Evolutionary conservation across 176 grass and related monocot species (phyloP), one percentile per base, ranked within the genome.

Genomic region (Tuctoria greenei): DNA sequence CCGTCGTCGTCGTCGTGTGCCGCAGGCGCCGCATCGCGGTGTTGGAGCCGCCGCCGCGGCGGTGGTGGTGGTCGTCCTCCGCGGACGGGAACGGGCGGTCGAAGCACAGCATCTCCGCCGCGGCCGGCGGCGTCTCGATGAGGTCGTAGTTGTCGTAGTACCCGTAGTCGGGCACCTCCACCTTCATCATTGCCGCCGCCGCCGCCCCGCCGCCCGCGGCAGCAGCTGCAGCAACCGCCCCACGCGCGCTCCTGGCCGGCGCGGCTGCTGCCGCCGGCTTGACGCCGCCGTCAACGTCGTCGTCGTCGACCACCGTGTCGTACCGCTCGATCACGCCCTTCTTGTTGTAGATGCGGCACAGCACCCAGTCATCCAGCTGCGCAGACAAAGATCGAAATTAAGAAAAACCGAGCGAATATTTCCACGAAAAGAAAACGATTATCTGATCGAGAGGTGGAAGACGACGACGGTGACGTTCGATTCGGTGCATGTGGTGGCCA

Each of bases 281-380:
- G 11, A 47, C 69, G 0, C n/a, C n/a, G n/a, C n/a, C n/a, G n/a
- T 84, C 80, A 12, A 28, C 81, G 73, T 0, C 81, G 52, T 65
- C 81, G 56, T 38, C 72, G 18, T 67, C 31, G 25, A 54, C 47
- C 60, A 80, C 81, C 5, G 24, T 83, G 36, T 92, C 74, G 74
- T 97, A 75, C 51, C 74, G 73, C 63, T 91, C 95, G 38, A 93
- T 74, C 15, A 83, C 76, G 11, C 88, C 86, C 71, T 97, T 97
- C 88, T 97, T 97, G 91, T 93, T 91, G 83, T 97, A 97, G 74
- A 97, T 93, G 31, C 95, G 95, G 81, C 91, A 97, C 4, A 97
- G 72, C 27, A 93, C 95, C 91, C 95, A 97, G 52, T 97, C 95
- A 43, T 97, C 95, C 75, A 97, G 69, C 91, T 93, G 84, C 74